Evolutionary conservation across 1,284 basidiomycete genomes (phyloP).

Genomic region (Meira miltonrushii): DNA sequence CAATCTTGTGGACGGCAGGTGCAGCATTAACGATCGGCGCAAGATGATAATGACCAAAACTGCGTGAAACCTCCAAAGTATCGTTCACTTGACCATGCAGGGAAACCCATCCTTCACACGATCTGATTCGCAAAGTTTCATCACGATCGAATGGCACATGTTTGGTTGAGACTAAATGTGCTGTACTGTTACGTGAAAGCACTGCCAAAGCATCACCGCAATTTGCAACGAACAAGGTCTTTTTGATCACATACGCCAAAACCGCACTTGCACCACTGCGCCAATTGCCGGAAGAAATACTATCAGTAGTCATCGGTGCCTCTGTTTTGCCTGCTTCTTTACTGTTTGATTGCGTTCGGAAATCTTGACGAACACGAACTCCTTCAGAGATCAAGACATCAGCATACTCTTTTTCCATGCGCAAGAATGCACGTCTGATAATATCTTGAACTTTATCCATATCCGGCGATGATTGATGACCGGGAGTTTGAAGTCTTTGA

Average conservation of each 20-base stretch:
- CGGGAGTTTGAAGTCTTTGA: background rate
- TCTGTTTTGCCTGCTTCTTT: background rate
- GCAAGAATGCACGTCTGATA: constrained; percentile 45
- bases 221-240: constrained; percentile 83
- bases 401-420: constrained; percentile 46
- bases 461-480: constrained; percentile 11
- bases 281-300: constrained; percentile 28
- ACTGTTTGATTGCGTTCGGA: constrained; percentile 5
- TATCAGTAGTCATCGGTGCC: constrained; percentile 36
- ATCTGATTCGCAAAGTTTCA: constrained; percentile 80
- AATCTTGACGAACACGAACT: constrained; percentile 29
- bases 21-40: constrained; percentile 85
- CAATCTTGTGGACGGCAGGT: constrained; percentile 69
- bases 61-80: constrained; percentile 81
- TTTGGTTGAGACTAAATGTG: constrained; percentile 69
- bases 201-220: constrained; percentile 85
- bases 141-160: constrained; percentile 85
- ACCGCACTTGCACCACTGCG: constrained; percentile 66
- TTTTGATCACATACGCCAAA: constrained; percentile 76
- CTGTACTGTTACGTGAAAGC: constrained; percentile 69
- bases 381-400: constrained; percentile 43
- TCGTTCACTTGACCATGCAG: constrained; percentile 90
- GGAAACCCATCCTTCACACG: constrained; percentile 92
- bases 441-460: constrained; percentile 30
- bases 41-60: constrained; percentile 89